A percentile compares a stretch with the other conserved stretches of the same genome.
Evolutionary conservation across 2,329 filamentous ascomycete species (phyloP).

Genomic region (Ramularia endophylla): DNA sequence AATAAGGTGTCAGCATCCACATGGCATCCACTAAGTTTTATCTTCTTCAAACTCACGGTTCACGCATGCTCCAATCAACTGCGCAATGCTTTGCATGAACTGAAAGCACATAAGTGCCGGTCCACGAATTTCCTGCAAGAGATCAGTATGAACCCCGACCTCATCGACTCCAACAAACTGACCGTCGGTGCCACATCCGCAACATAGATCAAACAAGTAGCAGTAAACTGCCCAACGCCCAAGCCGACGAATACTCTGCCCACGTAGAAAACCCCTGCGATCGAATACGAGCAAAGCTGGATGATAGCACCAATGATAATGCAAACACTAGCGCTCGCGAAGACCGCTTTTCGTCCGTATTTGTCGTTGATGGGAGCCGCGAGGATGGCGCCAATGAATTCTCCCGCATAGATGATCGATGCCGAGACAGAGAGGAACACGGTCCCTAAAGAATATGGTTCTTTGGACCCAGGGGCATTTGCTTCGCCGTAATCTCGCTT

Average conservation of each 20-base stretch:
- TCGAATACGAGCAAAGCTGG: slow-evolving; percentile 17
- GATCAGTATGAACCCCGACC: not conserved
- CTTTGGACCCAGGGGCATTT: slow-evolving; percentile 8
- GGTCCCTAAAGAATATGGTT: slow-evolving; percentile 11
- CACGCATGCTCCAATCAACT: slow-evolving; percentile 19
- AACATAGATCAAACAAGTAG: slow-evolving; percentile 18
- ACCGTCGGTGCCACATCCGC: slow-evolving; percentile 16
- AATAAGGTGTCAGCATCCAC: too few relatives aligned
- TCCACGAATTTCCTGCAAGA: slow-evolving; percentile 12
- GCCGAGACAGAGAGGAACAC: slow-evolving; percentile 18
- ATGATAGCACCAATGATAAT: slow-evolving; percentile 17
- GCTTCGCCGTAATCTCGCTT: slow-evolving; percentile 14
- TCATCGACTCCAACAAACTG: not conserved
- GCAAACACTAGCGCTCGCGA: slow-evolving; percentile 13
- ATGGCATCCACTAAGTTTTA: not conserved
- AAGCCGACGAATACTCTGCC: slow-evolving; percentile 17
- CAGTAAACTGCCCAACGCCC: slow-evolving; percentile 18
- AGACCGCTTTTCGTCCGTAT: slow-evolving; percentile 17
- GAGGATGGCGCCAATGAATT: slow-evolving; percentile 16
- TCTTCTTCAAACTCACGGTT: slow-evolving; percentile 3
- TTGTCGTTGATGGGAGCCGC: slow-evolving; percentile 20
- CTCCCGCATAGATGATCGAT: slow-evolving; percentile 20
- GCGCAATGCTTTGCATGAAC: slow-evolving; percentile 19
- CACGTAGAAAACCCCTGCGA: slow-evolving; percentile 18
- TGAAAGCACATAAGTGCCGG: slow-evolving; percentile 19